Conservation (phyloP, 2,329 filamentous ascomycete species). For the Rosellinia necatrix region DNA sequence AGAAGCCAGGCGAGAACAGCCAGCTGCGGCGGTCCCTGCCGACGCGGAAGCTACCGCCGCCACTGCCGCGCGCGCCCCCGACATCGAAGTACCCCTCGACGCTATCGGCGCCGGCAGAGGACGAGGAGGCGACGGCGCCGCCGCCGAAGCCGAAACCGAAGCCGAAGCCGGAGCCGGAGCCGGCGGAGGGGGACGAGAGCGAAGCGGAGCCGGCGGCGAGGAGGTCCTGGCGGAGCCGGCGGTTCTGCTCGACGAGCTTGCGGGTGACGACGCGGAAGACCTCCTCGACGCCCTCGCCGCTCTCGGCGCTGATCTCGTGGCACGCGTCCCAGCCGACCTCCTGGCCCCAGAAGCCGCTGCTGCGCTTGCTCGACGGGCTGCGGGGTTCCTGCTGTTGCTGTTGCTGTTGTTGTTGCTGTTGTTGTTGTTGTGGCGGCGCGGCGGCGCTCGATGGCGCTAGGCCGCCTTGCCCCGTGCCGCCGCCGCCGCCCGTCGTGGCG, state of each 20-base stretch:
- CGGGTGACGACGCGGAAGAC: constrained; percentile 77
- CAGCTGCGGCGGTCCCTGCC: constrained; percentile 63
- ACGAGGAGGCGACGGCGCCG: too few species aligned
- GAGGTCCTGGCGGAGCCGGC: constrained; percentile 64
- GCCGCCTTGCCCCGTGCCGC: too few species aligned
- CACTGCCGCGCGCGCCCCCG: constrained; percentile 49
- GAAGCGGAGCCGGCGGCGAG: too few species aligned
- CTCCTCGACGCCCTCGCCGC: constrained; percentile 93
- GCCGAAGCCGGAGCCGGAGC: too few species aligned
- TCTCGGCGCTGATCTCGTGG: constrained; percentile 94
- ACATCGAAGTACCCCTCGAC: constrained; percentile 55
- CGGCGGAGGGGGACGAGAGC: constrained; percentile 54
- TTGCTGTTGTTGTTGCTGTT: too few species aligned
- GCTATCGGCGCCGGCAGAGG: constrained; percentile 53
- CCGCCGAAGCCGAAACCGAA: too few species aligned
- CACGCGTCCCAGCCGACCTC: constrained; percentile 96
- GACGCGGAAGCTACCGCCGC: constrained; percentile 59
- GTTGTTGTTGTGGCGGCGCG: too few species aligned
- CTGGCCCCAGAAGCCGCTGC: constrained; percentile 84
- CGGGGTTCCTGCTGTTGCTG: constrained; percentile 59
- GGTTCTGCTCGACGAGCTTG: constrained; percentile 67
- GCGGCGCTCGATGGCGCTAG: constrained; percentile 30
- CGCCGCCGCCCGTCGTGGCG: constrained; percentile 42
- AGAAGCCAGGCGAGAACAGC: constrained; percentile 61
- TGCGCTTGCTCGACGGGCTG: constrained; percentile 67